Conservation (phyloP, 1,284 basidiomycete species). For the Cystobasidiaceae sp. region DNA sequence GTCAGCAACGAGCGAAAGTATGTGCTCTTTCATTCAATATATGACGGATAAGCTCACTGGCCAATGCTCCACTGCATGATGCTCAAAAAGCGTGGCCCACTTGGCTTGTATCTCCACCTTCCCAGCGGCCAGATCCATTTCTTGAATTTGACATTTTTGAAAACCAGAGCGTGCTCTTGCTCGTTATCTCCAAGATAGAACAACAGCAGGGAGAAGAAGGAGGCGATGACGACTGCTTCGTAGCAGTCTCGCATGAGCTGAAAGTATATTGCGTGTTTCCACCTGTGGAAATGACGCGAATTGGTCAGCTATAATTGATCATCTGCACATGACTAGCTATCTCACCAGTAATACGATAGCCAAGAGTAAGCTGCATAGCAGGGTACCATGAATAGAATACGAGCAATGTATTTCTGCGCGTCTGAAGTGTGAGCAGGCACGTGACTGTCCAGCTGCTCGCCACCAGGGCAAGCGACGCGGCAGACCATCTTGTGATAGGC, state of each 20-base stretch:
- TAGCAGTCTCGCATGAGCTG: conserved; percentile 54
- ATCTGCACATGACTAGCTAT: not conserved
- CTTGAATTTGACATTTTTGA: conserved; percentile 52
- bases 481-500: not conserved
- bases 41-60: conserved; percentile 64
- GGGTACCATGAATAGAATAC: conserved; percentile 72
- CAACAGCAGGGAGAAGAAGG: conserved; percentile 72
- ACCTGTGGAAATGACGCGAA: conserved; percentile 5
- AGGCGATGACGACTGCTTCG: conserved; percentile 65
- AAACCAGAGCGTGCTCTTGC: conserved; percentile 58
- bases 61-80: conserved; percentile 73
- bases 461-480: not conserved
- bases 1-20: too few relatives aligned
- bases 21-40: conserved; percentile 59
- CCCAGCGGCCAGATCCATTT: conserved; percentile 69
- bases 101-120: conserved; percentile 60
- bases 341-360: conserved; percentile 62
- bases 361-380: conserved; percentile 65
- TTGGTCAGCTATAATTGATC: conserved; percentile 26
- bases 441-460: not conserved
- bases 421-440: conserved; percentile 11
- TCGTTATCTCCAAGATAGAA: conserved; percentile 57
- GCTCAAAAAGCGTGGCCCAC: conserved; percentile 63
- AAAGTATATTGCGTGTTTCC: conserved; percentile 42
- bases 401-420: conserved; percentile 48